Evolutionary conservation across 2,329 filamentous ascomycete genomes (phyloP), one percentile per base, ranked within the genome.

Genomic region (Epichloe sylvatica): DNA sequence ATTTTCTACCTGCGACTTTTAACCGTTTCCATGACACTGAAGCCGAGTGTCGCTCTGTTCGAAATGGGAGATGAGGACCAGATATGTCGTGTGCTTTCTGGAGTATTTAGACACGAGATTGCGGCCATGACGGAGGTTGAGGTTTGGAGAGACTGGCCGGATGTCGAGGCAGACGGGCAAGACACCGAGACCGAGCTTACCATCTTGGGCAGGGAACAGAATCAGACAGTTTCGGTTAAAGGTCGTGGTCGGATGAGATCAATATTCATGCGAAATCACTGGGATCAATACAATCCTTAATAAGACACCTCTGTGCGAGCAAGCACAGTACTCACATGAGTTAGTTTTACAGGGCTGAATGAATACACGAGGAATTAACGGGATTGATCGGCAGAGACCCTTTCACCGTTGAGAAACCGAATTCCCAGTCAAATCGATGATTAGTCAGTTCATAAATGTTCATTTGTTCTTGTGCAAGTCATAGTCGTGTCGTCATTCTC

Each of bases 21-120:
- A 1, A 64, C 75, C 0, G 64, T 85, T 9, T 78, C 78, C 0
- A 52, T 60, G 2, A 48, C 63, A 1, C 59, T 80, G 4, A 57
- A 67, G 19, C 74, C 82, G 0, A 75, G 71, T 43, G 58, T 83
- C 7, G 61, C 85, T 9, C 62, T 87, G 0, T 72, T 90, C 54
- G 87, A 94, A 64, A 76, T 91, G 25, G 84, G 81, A 0, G 84
- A 86, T 57, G 63, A 79, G 52, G 68, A 65, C 5, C 87, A 94
- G 65, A 86, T 84, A 0, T 49, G 64, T 5, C 71, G 86, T 12
- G 83, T 92, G 2, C 73, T 75, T 1, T 57, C 62, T 8, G 66
- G 78, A 59, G 75, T 72, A 6, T 47, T 64, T 25, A 47, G 47
- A 6, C 56, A 67, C 50, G n/a, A 47, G 51, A 49, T 62, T 6